Conservation (phyloP, 116 monocot species). For the Thalassia testudinum region DNA sequence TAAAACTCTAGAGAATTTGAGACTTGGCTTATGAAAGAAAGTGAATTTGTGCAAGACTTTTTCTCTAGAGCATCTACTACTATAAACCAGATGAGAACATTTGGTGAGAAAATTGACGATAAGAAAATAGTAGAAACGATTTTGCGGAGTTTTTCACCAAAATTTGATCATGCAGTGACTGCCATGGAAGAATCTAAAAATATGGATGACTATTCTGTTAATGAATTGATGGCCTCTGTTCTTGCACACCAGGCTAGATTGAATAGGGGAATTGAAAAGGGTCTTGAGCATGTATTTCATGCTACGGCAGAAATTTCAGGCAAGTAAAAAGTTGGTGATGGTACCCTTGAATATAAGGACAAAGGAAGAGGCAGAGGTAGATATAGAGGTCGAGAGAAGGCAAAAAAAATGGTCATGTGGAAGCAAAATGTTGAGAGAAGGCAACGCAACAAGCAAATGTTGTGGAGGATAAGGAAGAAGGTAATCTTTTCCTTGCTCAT, state of each 20-base stretch:
- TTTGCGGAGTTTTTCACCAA: conserved; percentile 6
- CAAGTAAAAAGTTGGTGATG: background rate
- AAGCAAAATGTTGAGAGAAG: conserved; percentile 7
- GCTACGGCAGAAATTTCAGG: conserved; percentile 1
- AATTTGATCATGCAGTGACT: conserved; percentile 4
- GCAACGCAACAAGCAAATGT: conserved; percentile 7
- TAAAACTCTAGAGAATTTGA: conserved; percentile 2
- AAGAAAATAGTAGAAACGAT: conserved; percentile 5
- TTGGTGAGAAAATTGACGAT: background rate
- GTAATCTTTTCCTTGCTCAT: background rate
- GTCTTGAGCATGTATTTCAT: conserved; percentile 2
- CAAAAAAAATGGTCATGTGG: conserved; percentile 12
- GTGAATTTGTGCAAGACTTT: background rate
- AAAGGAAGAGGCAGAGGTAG: background rate
- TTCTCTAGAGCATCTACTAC: background rate
- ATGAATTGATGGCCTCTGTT: conserved; percentile 4
- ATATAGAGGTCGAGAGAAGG: conserved; percentile 1
- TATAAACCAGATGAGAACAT: conserved; percentile 1
- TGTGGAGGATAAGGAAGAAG: background rate
- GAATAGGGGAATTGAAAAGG: background rate
- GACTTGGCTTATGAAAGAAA: background rate
- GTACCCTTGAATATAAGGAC: background rate
- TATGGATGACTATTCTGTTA: conserved; percentile 1
- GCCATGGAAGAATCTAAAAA: conserved; percentile 7
- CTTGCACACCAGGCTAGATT: conserved; percentile 1